These are phyloP conservation scores for Ceratocystis ficicola DNA, from an alignment of 2,329 filamentous ascomycete genomes.

Conservation along the genomic window DNA sequence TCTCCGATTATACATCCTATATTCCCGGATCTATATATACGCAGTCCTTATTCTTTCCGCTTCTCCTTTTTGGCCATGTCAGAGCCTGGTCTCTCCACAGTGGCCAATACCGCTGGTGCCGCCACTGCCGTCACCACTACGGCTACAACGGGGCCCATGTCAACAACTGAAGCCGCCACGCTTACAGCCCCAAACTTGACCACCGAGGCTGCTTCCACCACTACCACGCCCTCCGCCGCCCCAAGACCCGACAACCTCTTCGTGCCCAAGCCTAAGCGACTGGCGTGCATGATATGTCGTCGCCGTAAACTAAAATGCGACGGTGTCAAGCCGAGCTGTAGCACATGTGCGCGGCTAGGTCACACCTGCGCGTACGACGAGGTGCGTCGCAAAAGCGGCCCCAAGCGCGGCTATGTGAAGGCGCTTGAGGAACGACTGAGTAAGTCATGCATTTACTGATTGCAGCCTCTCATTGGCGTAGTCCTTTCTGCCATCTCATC, in stretches of 20 bases:
- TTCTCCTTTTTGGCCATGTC: background rate
- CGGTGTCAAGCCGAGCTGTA: constrained; percentile 70
- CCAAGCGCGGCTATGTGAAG: constrained; percentile 90
- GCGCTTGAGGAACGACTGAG: constrained; percentile 83
- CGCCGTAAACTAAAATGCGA: constrained; percentile 89
- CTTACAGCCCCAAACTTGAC: constrained; percentile 25
- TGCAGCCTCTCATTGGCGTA: background rate
- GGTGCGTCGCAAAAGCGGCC: constrained; percentile 84
- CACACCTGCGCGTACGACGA: constrained; percentile 88
- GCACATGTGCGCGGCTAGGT: constrained; percentile 73
- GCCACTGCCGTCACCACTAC: background rate
- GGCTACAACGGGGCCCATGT: background rate
- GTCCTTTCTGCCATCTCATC: background rate
- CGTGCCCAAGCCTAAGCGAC: constrained; percentile 73
- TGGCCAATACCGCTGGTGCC: background rate
- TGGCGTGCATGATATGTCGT: constrained; percentile 88
- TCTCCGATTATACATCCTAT: background rate
- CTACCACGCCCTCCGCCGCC: constrained; percentile 30
- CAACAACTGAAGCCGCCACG: constrained; percentile 21
- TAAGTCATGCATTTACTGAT: constrained; percentile 36
- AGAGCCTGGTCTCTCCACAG: background rate
- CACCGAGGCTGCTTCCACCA: constrained; percentile 27
- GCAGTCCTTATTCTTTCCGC: background rate
- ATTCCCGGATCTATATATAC: background rate
- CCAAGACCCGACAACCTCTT: constrained; percentile 41